Evolutionary conservation across 2,329 filamentous ascomycete species (phyloP).

Genomic region (Venturia oleaginea): DNA sequence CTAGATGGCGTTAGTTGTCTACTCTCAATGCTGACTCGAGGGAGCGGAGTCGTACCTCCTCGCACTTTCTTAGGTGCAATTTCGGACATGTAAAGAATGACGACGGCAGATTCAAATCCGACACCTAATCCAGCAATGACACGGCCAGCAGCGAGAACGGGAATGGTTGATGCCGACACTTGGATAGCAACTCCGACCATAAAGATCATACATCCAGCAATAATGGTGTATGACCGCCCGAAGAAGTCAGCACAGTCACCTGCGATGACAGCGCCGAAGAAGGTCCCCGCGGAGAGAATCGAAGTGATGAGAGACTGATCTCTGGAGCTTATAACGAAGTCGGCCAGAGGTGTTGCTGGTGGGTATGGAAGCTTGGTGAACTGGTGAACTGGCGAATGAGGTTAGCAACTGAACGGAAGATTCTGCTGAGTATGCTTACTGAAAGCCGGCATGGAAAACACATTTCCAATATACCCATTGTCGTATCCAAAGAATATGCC

Average conservation of each 20-base stretch:
- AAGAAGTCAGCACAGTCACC: conserved; percentile 69
- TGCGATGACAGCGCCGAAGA: conserved; percentile 58
- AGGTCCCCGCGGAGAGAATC: conserved; percentile 68
- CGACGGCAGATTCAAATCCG: conserved; percentile 58
- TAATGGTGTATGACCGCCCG: conserved; percentile 63
- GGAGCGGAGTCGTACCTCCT: neutral
- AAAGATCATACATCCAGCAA: conserved; percentile 62
- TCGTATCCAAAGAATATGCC: conserved; percentile 72
- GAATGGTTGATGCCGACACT: conserved; percentile 28
- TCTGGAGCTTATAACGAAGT: conserved; percentile 17
- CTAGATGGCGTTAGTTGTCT: conserved; percentile 45
- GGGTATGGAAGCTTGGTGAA: conserved; percentile 7
- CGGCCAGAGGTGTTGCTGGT: neutral
- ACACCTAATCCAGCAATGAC: conserved; percentile 68
- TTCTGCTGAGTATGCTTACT: neutral
- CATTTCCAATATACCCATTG: conserved; percentile 65
- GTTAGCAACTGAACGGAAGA: neutral
- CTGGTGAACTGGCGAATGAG: conserved; percentile 1
- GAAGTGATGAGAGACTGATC: conserved; percentile 57
- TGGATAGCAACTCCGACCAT: conserved; percentile 46
- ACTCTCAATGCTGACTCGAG: neutral
- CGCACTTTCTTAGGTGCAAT: conserved; percentile 6
- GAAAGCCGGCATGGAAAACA: conserved; percentile 33
- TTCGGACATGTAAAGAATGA: conserved; percentile 33
- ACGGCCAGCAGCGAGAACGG: conserved; percentile 47